Evolutionary conservation across 371 early-diverging fungal genomes (phyloP).

Genomic region (Mortierella sp.): DNA sequence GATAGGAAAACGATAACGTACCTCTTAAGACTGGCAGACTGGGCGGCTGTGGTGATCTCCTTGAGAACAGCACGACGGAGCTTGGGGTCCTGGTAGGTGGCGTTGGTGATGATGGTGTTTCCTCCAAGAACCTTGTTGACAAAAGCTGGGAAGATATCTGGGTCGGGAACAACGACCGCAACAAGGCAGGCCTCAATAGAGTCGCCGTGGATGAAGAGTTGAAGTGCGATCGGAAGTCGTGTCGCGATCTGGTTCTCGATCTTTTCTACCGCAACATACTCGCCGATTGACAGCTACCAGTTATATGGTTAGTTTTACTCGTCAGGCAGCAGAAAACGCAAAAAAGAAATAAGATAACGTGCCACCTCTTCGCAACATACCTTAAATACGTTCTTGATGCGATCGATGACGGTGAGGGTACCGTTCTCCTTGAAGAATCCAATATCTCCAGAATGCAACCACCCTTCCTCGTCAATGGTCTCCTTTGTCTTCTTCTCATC

Average conservation of each 20-base stretch:
- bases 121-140: constrained; percentile 50
- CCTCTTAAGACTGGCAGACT: not conserved
- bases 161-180: constrained; percentile 87
- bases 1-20: not conserved
- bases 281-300: constrained; percentile 85
- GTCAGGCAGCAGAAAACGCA: too few relatives aligned
- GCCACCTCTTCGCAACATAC: constrained; percentile 47
- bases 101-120: not conserved
- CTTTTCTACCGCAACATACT: constrained; percentile 99
- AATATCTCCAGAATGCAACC: constrained; percentile 95
- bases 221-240: constrained; percentile 58
- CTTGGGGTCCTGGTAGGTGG: not conserved
- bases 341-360: not conserved
- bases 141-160: constrained; percentile 64
- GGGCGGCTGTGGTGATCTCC: not conserved
- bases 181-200: constrained; percentile 83
- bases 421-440: constrained; percentile 76
- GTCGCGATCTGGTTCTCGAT: constrained; percentile 57
- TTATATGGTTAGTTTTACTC: too few relatives aligned
- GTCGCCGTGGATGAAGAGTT: constrained; percentile 89
- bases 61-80: not conserved
- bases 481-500: constrained; percentile 87
- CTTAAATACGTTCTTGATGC: constrained; percentile 99
- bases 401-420: constrained; percentile 87
- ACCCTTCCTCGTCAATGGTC: constrained; percentile 56